Evolutionary conservation across 331 rosid species (phyloP).

Genomic region (Dryas integrifolia): DNA sequence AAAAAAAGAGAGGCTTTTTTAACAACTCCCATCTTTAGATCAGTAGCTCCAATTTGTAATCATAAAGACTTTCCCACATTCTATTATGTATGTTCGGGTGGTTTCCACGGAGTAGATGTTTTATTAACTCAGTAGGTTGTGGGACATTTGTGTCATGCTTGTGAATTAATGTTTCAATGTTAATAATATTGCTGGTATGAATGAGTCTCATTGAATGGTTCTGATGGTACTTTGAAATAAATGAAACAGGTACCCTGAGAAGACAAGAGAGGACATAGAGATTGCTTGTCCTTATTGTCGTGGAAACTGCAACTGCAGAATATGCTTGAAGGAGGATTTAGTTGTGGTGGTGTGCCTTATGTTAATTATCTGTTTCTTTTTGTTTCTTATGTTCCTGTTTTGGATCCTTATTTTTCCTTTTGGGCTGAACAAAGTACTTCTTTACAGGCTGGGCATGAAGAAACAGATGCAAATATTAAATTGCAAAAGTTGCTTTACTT

Average conservation of each 20-base stretch:
- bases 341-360: conserved; percentile 33
- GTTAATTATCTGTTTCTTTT: not conserved
- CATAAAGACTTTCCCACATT: not conserved
- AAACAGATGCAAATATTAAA: conserved; percentile 40
- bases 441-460: conserved; percentile 40
- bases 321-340: conserved; percentile 54
- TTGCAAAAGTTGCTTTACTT: conserved; percentile 51
- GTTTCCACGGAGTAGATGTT: not conserved
- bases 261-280: conserved; percentile 48
- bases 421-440: conserved; percentile 19
- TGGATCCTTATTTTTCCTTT: conserved; percentile 20
- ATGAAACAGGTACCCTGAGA: conserved; percentile 53
- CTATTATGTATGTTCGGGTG: not conserved
- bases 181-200: not conserved
- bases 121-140: not conserved
- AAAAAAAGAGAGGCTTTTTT: not conserved
- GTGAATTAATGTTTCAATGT: not conserved
- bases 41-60: not conserved
- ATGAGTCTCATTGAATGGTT: conserved; percentile 17
- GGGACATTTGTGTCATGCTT: not conserved
- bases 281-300: conserved; percentile 53
- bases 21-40: not conserved
- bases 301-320: conserved; percentile 57
- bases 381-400: conserved; percentile 11
- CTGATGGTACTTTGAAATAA: conserved; percentile 16